Conservation (phyloP, 805 yeast genomes). For the Metschnikowia borealis region DNA sequence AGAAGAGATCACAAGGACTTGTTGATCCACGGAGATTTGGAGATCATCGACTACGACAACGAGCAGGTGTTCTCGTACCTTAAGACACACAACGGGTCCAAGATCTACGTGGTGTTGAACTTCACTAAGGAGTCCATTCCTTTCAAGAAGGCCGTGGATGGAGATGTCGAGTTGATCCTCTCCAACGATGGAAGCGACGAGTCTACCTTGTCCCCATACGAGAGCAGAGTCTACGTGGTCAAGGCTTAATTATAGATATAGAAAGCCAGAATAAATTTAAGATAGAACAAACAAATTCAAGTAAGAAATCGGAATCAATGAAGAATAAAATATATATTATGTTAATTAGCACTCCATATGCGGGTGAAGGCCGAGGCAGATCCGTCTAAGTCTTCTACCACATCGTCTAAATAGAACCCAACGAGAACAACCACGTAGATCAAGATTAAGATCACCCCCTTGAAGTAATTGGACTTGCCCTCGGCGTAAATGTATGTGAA, state of each 20-base stretch:
- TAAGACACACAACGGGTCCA: constrained; percentile 31
- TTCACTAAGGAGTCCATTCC: constrained; percentile 17
- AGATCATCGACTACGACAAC: constrained; percentile 42
- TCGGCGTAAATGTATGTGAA: constrained; percentile 94
- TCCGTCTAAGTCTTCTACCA: constrained; percentile 25
- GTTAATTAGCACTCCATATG: not conserved
- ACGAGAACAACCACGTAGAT: constrained; percentile 68
- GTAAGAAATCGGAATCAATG: no score
- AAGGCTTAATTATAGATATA: constrained; percentile 4
- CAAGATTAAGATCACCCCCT: constrained; percentile 83
- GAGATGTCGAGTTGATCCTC: constrained; percentile 27
- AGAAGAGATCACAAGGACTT: constrained; percentile 45
- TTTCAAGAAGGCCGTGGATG: constrained; percentile 28
- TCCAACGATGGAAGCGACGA: constrained; percentile 26
- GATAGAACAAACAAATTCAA: not conserved
- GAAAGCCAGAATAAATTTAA: not conserved
- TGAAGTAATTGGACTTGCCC: constrained; percentile 94
- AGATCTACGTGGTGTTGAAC: constrained; percentile 23
- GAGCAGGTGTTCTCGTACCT: constrained; percentile 38
- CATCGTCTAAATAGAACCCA: constrained; percentile 71
- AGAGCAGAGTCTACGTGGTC: constrained; percentile 40
- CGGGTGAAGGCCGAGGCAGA: not conserved
- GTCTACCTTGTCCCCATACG: constrained; percentile 37
- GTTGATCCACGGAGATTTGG: constrained; percentile 45
- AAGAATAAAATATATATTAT: no score